phyloP scores from a whole-genome alignment of 2,329 filamentous ascomycete species.

The Colletotrichum plurivorum region DNA sequence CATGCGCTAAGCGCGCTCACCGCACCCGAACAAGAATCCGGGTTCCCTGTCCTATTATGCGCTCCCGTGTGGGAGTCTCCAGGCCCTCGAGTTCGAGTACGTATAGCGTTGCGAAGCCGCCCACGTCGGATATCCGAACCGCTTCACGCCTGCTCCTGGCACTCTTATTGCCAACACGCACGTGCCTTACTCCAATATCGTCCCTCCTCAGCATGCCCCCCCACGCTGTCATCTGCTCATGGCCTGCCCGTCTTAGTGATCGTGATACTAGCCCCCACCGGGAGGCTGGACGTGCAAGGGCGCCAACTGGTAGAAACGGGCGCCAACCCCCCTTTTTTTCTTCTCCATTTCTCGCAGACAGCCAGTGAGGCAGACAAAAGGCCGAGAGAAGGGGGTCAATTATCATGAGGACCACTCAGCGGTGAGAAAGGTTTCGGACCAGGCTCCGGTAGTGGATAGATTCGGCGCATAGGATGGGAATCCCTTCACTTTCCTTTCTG shows the following conservation, averaged over 20 bases:
- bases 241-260: neutral
- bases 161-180: neutral
- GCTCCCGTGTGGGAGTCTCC: neutral
- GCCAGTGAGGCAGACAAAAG: neutral
- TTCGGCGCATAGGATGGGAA: neutral
- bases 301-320: conserved; percentile 4
- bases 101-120: neutral
- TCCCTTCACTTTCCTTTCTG: conserved; percentile 1
- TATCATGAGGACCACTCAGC: neutral
- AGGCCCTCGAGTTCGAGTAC: conserved; percentile 1
- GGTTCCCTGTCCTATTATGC: neutral
- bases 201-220: neutral
- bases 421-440: neutral
- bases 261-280: neutral
- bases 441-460: neutral
- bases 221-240: conserved; percentile 24
- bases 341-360: neutral
- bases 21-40: conserved; percentile 10
- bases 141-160: neutral
- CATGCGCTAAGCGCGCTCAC: conserved; percentile 3
- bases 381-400: neutral
- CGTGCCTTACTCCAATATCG: neutral
- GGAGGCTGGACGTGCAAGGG: conserved; percentile 4
- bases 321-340: conserved; percentile 26
- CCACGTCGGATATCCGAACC: conserved; percentile 10